These are phyloP conservation scores for Lasiosphaeria hispida DNA, from an alignment of 495 filamentous ascomycete genomes.

Conservation along the genomic window DNA sequence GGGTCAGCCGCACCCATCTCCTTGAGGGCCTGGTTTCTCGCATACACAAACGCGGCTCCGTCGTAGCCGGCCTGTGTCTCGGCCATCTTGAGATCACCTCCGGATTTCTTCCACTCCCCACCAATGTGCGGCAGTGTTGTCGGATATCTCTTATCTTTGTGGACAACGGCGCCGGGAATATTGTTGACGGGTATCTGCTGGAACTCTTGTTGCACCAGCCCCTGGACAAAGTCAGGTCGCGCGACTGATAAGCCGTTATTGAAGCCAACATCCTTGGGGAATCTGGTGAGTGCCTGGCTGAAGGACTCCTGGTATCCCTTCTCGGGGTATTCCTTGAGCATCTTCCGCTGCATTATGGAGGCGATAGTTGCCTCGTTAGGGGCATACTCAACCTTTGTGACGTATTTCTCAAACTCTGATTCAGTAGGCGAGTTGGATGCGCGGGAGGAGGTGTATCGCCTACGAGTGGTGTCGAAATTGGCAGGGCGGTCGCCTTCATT, in stretches of 20 bases:
- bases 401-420: background rate
- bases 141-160: slow-evolving; percentile 23
- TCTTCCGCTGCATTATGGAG: background rate
- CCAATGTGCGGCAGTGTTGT: slow-evolving; percentile 27
- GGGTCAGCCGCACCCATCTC: slow-evolving; percentile 17
- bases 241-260: slow-evolving; percentile 13
- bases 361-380: slow-evolving; percentile 7
- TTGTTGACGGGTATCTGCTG: slow-evolving; percentile 26
- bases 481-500: background rate
- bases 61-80: slow-evolving; percentile 22
- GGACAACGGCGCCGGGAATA: slow-evolving; percentile 25
- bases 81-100: slow-evolving; percentile 21
- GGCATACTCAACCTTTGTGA: background rate
- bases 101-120: slow-evolving; percentile 29
- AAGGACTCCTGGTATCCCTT: slow-evolving; percentile 10
- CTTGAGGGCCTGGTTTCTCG: background rate
- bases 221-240: slow-evolving; percentile 19
- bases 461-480: background rate
- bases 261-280: slow-evolving; percentile 23
- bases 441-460: no score
- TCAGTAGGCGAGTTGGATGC: background rate
- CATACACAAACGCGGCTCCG: background rate
- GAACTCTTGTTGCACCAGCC: slow-evolving; percentile 22
- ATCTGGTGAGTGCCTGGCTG: slow-evolving; percentile 23
- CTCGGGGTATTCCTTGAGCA: slow-evolving; percentile 1